A percentile compares a stretch with the other conserved stretches of the same genome.
These are phyloP conservation scores for Mallotus nudiflorus DNA, from an alignment of 345 rosid genomes.

Conservation along the genomic window DNA sequence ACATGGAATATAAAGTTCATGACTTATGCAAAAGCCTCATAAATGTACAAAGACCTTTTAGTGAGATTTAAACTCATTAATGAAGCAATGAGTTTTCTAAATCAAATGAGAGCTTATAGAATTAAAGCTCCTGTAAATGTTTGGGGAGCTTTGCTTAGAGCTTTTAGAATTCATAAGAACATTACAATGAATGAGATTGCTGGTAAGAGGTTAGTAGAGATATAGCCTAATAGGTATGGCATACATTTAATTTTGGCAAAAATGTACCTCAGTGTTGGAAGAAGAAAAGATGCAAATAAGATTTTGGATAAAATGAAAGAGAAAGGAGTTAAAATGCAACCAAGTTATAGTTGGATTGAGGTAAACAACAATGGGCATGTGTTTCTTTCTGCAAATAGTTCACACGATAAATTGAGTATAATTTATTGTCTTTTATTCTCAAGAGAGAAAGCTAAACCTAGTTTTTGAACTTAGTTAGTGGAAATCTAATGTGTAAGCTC, in stretches of 20 bases:
- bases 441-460: too few relatives aligned
- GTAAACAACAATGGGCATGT: slow-evolving; percentile 22
- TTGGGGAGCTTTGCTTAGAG: slow-evolving; percentile 50
- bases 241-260: slow-evolving; percentile 43
- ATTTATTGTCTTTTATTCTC: slow-evolving; percentile 21
- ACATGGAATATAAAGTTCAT: slow-evolving; percentile 40
- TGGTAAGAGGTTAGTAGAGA: slow-evolving; percentile 36
- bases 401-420: slow-evolving; percentile 25
- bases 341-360: slow-evolving; percentile 50
- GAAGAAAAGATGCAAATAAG: slow-evolving; percentile 34
- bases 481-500: too few relatives aligned
- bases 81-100: slow-evolving; percentile 37
- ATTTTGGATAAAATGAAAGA: slow-evolving; percentile 38
- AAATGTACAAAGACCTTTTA: slow-evolving; percentile 39
- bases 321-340: slow-evolving; percentile 43
- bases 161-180: slow-evolving; percentile 43
- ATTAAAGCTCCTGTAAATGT: slow-evolving; percentile 33
- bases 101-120: slow-evolving; percentile 33
- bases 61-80: slow-evolving; percentile 42
- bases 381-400: slow-evolving; percentile 38
- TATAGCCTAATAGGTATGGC: slow-evolving; percentile 35
- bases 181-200: slow-evolving; percentile 36
- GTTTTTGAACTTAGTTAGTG: too few relatives aligned
- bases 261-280: slow-evolving; percentile 33
- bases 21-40: slow-evolving; percentile 33